Percentiles rank a stretch among this genome's conserved stretches.
Conservation (phyloP, 2,329 filamentous ascomycete species). For the Fusarium liriodendri region DNA sequence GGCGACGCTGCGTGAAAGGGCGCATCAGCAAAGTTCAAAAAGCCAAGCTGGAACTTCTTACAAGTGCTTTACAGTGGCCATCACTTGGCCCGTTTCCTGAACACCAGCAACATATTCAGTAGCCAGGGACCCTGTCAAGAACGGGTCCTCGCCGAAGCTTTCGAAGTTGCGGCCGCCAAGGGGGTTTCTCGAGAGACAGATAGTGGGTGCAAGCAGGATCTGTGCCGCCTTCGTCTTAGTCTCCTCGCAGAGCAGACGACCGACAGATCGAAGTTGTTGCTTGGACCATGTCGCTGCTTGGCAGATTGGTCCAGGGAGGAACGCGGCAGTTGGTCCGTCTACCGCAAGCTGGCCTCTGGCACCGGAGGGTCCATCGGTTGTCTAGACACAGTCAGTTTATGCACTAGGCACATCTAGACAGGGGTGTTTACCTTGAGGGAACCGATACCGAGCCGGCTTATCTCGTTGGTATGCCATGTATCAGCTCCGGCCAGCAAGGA, state of each 20-base stretch:
- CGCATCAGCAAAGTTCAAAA: not conserved
- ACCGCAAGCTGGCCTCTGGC: conserved; percentile 3
- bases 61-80: not conserved
- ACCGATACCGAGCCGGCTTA: conserved; percentile 15
- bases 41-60: not conserved
- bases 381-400: not conserved
- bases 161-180: not conserved
- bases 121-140: not conserved
- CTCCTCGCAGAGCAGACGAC: not conserved
- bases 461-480: conserved; percentile 17
- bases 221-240: not conserved
- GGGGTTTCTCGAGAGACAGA: not conserved
- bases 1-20: not conserved
- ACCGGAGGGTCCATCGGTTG: not conserved
- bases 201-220: not conserved
- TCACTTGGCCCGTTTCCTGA: not conserved
- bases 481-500: conserved; percentile 14
- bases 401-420: not conserved
- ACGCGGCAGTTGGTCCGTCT: conserved; percentile 19
- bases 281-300: conserved; percentile 26
- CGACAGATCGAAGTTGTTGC: not conserved
- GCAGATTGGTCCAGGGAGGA: conserved; percentile 21
- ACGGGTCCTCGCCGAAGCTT: not conserved
- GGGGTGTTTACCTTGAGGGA: conserved; percentile 12
- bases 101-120: not conserved